These are phyloP conservation scores for Pseudotulostoma volvatum DNA, from an alignment of 495 filamentous ascomycete species.

Conservation along the genomic window DNA sequence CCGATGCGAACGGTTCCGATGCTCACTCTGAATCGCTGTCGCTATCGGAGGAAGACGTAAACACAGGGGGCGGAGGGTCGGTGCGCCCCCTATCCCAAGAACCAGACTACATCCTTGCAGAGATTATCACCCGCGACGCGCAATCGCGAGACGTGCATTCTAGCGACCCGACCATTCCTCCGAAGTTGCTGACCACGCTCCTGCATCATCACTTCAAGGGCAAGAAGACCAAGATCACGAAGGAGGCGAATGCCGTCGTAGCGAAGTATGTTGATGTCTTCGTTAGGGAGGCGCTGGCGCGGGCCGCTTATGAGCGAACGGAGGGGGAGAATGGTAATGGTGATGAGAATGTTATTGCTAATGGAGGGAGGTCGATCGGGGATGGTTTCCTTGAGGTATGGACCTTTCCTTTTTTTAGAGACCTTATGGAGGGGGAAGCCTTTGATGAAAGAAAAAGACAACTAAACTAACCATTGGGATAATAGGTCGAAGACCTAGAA, in stretches of 20 bases:
- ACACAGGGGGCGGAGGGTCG: too few relatives aligned
- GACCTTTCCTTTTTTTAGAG: slow-evolving; percentile 4
- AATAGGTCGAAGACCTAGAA: slow-evolving; percentile 56
- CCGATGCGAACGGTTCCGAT: too few relatives aligned
- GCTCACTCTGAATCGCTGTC: too few relatives aligned
- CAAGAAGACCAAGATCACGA: slow-evolving; percentile 52
- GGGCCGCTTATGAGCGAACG: slow-evolving; percentile 54
- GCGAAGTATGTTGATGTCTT: slow-evolving; percentile 85
- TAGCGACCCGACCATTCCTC: slow-evolving; percentile 44
- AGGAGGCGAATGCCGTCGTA: slow-evolving; percentile 61
- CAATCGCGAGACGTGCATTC: slow-evolving; percentile 17
- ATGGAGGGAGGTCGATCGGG: slow-evolving; percentile 14
- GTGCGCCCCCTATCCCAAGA: slow-evolving; percentile 19
- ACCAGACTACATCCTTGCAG: slow-evolving; percentile 31
- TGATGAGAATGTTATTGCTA: slow-evolving; percentile 4
- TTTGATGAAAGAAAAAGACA: too few relatives aligned
- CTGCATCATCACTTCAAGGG: slow-evolving; percentile 66
- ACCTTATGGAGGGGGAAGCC: background rate
- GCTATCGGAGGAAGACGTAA: too few relatives aligned
- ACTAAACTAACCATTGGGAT: too few relatives aligned
- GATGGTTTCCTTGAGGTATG: slow-evolving; percentile 63
- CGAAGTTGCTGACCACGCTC: slow-evolving; percentile 54
- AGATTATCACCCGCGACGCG: slow-evolving; percentile 22
- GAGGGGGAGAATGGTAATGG: slow-evolving; percentile 18
- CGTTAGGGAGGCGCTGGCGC: slow-evolving; percentile 76